Evolutionary conservation across 2,329 filamentous ascomycete species (phyloP), one percentile per base, ranked within the genome.

Genomic region (Dendryphion nanum): DNA sequence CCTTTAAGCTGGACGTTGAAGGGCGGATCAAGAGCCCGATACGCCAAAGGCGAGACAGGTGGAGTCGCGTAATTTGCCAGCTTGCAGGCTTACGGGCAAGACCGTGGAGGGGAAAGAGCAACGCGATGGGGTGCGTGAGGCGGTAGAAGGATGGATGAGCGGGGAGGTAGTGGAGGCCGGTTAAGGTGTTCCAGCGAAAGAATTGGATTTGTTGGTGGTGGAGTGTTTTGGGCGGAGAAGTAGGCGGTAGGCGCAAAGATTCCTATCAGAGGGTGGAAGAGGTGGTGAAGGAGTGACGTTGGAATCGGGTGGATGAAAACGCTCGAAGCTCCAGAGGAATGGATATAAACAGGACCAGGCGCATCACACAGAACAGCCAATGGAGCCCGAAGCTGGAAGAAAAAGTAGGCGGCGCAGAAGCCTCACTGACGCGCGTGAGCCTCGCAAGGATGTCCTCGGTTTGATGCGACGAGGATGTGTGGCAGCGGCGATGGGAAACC

Each of bases 11-110:
- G 71, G 66, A 73, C 71, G 69, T 71, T 73, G 69, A 75, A 69
- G 69, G 73, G 72, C 69, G 77, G 74, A 74, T 78, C 79, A 63
- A 66, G 67, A 57, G 61, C 66, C 74, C 77, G 78, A 72, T 79
- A 76, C 71, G 76, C 77, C 73, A 75, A 77, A 72, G 81, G 81
- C 73, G 81, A 79, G 67, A 79, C 72, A 71, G 77, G 76, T 66
- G 75, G 76, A 55, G 74, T 77, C 59, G 75, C 74, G 73, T 80
- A 79, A 57, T 75, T 71, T 72, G 79, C 81, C 81, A 84, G 78
- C 66, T 83, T 85, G 76, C 63, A 70, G 64, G 61, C 51, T 50
- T 70, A 61, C 13, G 47, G 56, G 35, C 36, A 26, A 26, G 23
- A 26, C 10, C 23, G 34, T 35, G 16, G 31, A 16, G 15, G 18